These are phyloP conservation scores for Xylaria longipes DNA, from an alignment of 495 filamentous ascomycete species.

Conservation along the genomic window DNA sequence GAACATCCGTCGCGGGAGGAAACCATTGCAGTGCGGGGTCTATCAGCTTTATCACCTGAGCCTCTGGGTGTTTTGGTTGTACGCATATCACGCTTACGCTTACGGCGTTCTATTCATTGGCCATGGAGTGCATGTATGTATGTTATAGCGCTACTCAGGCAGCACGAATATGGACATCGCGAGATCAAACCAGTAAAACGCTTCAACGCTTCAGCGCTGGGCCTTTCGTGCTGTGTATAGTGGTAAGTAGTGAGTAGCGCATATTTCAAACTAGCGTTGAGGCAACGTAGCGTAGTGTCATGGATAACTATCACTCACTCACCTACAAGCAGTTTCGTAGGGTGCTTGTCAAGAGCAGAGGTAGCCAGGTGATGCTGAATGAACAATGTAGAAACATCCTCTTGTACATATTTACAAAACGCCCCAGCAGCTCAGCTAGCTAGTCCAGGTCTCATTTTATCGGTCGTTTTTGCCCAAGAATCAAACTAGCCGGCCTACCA, in stretches of 20 bases:
- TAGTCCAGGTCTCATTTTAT: constrained; percentile 14
- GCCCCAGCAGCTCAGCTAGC: constrained; percentile 13
- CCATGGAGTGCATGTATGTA: not conserved
- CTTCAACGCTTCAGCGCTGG: not conserved
- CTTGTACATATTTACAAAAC: constrained; percentile 46
- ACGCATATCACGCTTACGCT: not conserved
- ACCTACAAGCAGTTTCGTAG: not conserved
- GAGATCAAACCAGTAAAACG: not conserved
- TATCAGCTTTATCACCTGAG: not conserved
- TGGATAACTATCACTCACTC: not conserved
- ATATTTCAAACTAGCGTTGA: not conserved
- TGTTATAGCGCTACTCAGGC: not conserved
- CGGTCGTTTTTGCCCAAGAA: not conserved
- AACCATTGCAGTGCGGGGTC: not conserved
- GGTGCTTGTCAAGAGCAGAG: not conserved
- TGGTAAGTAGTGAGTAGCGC: not conserved
- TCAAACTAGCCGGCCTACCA: not conserved
- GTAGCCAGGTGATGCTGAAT: not conserved
- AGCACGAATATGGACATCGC: not conserved
- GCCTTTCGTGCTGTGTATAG: not conserved
- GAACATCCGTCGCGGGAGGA: not conserved
- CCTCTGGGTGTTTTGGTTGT: not conserved
- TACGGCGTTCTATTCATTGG: not conserved
- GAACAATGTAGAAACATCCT: constrained; percentile 28
- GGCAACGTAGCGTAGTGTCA: not conserved